Evolutionary conservation across 306 rosid species (phyloP).

Genomic region (Fragaria iinumae): DNA sequence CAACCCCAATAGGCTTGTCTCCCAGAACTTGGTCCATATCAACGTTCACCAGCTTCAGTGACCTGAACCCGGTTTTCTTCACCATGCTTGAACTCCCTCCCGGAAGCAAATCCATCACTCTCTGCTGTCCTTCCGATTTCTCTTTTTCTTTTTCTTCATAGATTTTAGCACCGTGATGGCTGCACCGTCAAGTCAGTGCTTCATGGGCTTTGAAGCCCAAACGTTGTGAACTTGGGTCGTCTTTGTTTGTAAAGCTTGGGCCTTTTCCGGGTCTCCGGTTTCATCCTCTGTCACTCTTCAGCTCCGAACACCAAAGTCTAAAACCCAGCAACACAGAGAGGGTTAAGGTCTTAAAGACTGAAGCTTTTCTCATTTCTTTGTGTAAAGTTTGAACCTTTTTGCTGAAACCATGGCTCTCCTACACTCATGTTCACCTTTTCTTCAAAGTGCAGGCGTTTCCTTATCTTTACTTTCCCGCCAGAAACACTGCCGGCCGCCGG

Average conservation of each 20-base stretch:
- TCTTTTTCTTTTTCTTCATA: background rate
- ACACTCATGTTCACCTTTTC: slow-evolving; percentile 29
- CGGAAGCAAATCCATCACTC: slow-evolving; percentile 73
- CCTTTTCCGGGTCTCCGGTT: background rate
- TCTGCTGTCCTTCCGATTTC: background rate
- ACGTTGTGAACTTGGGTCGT: background rate
- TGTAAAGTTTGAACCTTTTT: background rate
- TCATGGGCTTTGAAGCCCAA: slow-evolving; percentile 2
- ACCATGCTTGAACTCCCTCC: slow-evolving; percentile 51
- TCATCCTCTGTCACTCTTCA: background rate
- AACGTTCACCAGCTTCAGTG: slow-evolving; percentile 64
- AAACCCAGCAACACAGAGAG: background rate
- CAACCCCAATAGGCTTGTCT: slow-evolving; percentile 59
- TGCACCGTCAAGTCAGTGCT: background rate
- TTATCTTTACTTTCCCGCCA: slow-evolving; percentile 27
- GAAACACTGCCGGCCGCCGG: slow-evolving; percentile 22
- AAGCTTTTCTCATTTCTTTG: background rate
- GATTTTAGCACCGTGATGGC: background rate
- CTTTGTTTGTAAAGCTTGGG: background rate
- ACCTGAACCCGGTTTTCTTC: slow-evolving; percentile 83
- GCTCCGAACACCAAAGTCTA: background rate
- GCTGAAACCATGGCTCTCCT: slow-evolving; percentile 42
- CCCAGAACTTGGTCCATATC: slow-evolving; percentile 63
- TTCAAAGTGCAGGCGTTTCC: slow-evolving; percentile 24
- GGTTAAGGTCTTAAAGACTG: background rate